A percentile compares a stretch with the other conserved stretches of the same genome.
Conservation (phyloP, 2,329 filamentous ascomycete species). For the Niveomyces coronatus region DNA sequence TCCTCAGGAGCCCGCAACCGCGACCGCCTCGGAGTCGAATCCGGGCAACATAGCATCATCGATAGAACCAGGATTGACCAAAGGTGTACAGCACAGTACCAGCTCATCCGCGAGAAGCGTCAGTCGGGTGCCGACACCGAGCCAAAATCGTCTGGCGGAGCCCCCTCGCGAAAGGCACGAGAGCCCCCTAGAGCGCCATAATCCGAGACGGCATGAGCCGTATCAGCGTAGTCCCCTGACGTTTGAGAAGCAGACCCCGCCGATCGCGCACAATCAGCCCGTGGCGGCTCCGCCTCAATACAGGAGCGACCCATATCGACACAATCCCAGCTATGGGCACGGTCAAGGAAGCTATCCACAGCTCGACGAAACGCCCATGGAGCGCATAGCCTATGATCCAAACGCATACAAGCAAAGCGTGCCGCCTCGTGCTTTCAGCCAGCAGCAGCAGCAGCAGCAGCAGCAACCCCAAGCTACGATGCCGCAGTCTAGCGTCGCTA, state of each 20-base stretch:
- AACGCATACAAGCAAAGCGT: neutral
- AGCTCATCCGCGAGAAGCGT: neutral
- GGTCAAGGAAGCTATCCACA: conserved; percentile 4
- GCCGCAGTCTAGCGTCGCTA: neutral
- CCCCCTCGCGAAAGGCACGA: conserved; percentile 7
- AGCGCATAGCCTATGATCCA: conserved; percentile 4
- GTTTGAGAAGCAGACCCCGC: neutral
- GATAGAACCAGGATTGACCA: conserved; percentile 5
- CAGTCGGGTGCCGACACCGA: conserved; percentile 1
- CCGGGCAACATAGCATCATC: neutral
- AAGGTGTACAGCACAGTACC: neutral
- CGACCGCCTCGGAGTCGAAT: too few species aligned
- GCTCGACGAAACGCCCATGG: neutral
- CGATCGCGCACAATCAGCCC: neutral
- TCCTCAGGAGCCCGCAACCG: conserved; percentile 6
- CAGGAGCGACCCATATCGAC: conserved; percentile 1
- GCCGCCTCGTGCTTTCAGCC: neutral
- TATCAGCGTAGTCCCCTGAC: conserved; percentile 1
- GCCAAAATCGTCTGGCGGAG: neutral
- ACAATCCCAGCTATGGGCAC: conserved; percentile 2
- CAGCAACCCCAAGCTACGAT: too few species aligned
- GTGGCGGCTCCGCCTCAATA: conserved; percentile 1
- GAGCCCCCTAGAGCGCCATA: conserved; percentile 9
- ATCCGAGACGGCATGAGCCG: conserved; percentile 4
- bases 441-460: neutral